These are phyloP conservation scores for Fusarium hostae DNA, from an alignment of 2,329 filamentous ascomycete species.

Conservation along the genomic window DNA sequence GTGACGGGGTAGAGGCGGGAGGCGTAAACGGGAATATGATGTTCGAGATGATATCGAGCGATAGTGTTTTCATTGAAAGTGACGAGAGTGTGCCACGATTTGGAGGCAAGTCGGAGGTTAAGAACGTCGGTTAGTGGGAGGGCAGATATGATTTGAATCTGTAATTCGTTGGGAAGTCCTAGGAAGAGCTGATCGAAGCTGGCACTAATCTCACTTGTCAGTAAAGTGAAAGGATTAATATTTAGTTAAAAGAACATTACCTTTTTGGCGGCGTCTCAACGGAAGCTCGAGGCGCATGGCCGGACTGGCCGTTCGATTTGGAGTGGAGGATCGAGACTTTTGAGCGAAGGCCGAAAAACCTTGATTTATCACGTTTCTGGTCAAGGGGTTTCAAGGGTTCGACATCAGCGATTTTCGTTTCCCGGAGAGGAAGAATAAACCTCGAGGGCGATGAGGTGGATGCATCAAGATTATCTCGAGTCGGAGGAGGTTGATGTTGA, in stretches of 20 bases:
- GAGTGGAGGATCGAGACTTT: conserved; percentile 52
- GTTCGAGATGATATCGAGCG: conserved; percentile 68
- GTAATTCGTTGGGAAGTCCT: conserved; percentile 68
- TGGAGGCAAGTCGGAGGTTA: conserved; percentile 67
- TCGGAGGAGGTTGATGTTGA: conserved; percentile 49
- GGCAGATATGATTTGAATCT: conserved; percentile 70
- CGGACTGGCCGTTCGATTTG: conserved; percentile 43
- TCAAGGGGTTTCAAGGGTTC: conserved; percentile 47
- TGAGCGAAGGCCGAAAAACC: conserved; percentile 56
- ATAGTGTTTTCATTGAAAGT: conserved; percentile 70
- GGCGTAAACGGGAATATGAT: conserved; percentile 70
- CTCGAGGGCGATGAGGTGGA: conserved; percentile 50
- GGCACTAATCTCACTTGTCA: conserved; percentile 36
- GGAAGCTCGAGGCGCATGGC: conserved; percentile 35
- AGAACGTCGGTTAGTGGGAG: conserved; percentile 70
- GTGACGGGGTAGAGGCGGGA: conserved; percentile 67
- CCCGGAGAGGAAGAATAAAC: conserved; percentile 63
- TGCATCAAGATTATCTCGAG: conserved; percentile 34
- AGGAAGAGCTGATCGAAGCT: conserved; percentile 68
- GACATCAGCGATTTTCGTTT: conserved; percentile 49
- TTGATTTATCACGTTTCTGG: conserved; percentile 55
- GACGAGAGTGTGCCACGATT: conserved; percentile 68
- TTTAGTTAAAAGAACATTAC: conserved; percentile 35
- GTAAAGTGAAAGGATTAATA: background rate
- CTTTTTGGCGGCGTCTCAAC: conserved; percentile 49